phyloP scores from a whole-genome alignment of 306 rosid species.

The Lathyrus tuberosus region DNA sequence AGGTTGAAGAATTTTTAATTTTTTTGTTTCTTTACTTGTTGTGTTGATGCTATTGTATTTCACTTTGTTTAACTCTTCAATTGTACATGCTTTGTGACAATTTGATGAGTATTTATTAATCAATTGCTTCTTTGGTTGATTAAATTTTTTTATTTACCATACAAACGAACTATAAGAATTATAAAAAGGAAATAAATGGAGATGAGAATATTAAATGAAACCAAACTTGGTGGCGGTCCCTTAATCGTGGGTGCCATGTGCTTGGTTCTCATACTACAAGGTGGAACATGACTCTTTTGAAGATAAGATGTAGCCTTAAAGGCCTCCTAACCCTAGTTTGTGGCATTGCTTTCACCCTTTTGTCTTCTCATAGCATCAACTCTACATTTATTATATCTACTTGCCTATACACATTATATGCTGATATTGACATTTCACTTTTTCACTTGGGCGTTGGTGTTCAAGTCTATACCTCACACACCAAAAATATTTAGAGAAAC shows the following conservation, averaged over 20 bases:
- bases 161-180: neutral
- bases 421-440: constrained; percentile 36
- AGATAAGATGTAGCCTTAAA: constrained; percentile 40
- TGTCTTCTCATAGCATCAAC: constrained; percentile 23
- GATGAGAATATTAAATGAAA: constrained; percentile 30
- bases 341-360: constrained; percentile 43
- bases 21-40: too few species aligned
- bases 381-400: constrained; percentile 38
- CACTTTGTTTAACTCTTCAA: too few species aligned
- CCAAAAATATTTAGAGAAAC: neutral
- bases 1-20: too few species aligned
- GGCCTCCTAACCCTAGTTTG: constrained; percentile 30
- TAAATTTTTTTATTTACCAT: too few species aligned
- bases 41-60: too few species aligned
- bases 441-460: constrained; percentile 15
- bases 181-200: constrained; percentile 5
- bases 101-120: too few species aligned
- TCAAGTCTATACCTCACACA: constrained; percentile 12
- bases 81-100: too few species aligned
- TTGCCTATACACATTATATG: constrained; percentile 23
- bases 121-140: too few species aligned
- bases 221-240: constrained; percentile 67
- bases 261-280: constrained; percentile 33
- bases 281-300: constrained; percentile 27
- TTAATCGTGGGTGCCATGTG: constrained; percentile 50